phyloP scores from a whole-genome alignment of 352 stramenopile species.

The Phytophthora pseudosyringae region DNA sequence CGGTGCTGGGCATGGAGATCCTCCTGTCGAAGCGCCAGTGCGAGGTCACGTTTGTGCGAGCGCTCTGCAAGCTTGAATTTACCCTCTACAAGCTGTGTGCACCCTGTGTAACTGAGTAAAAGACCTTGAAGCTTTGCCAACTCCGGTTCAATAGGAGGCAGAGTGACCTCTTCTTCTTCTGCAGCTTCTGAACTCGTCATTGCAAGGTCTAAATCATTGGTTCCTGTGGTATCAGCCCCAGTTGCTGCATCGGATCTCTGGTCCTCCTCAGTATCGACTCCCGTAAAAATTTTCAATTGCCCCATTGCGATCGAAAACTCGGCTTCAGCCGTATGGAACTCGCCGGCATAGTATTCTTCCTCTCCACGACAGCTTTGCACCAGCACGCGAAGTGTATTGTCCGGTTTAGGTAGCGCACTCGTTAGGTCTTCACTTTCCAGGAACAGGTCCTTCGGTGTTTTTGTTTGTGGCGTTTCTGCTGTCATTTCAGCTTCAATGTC shows the following conservation, averaged over 20 bases:
- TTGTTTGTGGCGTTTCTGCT: neutral
- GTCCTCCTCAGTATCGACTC: slow-evolving; percentile 19
- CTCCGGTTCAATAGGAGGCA: slow-evolving; percentile 30
- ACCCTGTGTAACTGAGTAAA: slow-evolving; percentile 54
- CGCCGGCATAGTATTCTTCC: slow-evolving; percentile 44
- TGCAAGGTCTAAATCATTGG: neutral
- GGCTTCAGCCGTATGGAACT: slow-evolving; percentile 49
- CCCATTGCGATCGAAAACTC: slow-evolving; percentile 48
- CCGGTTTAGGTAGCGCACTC: slow-evolving; percentile 19
- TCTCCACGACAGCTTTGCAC: slow-evolving; percentile 45
- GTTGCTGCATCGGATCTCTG: slow-evolving; percentile 2
- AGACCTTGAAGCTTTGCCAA: slow-evolving; percentile 52
- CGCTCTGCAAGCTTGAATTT: slow-evolving; percentile 45
- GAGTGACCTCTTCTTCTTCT: neutral
- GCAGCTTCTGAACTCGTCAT: neutral
- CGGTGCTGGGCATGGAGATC: slow-evolving; percentile 62
- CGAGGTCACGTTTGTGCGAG: slow-evolving; percentile 58
- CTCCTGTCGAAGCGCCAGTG: slow-evolving; percentile 54
- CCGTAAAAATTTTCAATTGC: slow-evolving; percentile 32
- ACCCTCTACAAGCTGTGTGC: slow-evolving; percentile 53
- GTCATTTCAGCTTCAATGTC: neutral
- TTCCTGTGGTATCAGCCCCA: neutral
- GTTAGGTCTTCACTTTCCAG: slow-evolving; percentile 35
- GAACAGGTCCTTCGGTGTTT: slow-evolving; percentile 44
- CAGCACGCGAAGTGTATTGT: slow-evolving; percentile 32